Evolutionary conservation across 306 rosid species (phyloP).

Genomic region (Lupinus albus): DNA sequence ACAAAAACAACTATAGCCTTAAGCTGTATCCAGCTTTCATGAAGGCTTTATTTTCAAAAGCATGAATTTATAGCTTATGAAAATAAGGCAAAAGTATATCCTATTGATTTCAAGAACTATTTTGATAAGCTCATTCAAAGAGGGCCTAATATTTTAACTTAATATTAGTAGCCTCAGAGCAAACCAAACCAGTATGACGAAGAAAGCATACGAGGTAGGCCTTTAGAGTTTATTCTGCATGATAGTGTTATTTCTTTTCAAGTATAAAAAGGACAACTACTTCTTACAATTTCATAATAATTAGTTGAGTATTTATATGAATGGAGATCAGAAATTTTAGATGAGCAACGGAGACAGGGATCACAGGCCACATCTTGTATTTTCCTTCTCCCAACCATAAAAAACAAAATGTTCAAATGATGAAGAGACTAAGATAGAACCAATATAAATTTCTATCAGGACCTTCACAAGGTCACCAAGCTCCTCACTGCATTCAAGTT

Average conservation of each 20-base stretch:
- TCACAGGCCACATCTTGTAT: neutral
- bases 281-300: neutral
- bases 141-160: neutral
- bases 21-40: neutral
- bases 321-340: slow-evolving; percentile 17
- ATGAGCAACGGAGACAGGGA: slow-evolving; percentile 4
- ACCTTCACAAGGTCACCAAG: slow-evolving; percentile 91
- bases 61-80: slow-evolving; percentile 4
- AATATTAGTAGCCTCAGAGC: slow-evolving; percentile 17
- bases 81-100: neutral
- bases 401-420: neutral
- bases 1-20: neutral
- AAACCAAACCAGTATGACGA: slow-evolving; percentile 3
- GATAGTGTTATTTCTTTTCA: slow-evolving; percentile 17
- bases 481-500: slow-evolving; percentile 83
- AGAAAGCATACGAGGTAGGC: neutral
- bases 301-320: neutral
- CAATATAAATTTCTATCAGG: slow-evolving; percentile 16
- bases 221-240: neutral
- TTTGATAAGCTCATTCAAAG: slow-evolving; percentile 11
- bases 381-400: neutral
- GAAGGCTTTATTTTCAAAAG: neutral
- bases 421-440: neutral
- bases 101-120: neutral
- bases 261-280: slow-evolving; percentile 10